Evolutionary conservation across 2,329 filamentous ascomycete species (phyloP).

Genomic region (Ophiostoma quercus): DNA sequence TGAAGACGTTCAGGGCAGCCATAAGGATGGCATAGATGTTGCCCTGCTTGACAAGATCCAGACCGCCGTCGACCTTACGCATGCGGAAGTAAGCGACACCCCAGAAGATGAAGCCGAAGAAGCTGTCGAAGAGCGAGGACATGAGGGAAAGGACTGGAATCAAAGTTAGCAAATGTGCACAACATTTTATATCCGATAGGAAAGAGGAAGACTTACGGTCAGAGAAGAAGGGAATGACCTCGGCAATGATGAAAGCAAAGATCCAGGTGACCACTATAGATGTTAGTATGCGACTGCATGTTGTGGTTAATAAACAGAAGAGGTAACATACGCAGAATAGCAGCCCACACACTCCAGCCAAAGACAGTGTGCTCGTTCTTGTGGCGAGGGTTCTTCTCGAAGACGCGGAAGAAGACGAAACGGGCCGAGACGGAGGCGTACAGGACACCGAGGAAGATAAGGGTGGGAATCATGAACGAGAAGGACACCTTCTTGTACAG

Average conservation of each 20-base stretch:
- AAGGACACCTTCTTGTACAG: conserved; percentile 84
- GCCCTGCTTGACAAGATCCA: conserved; percentile 47
- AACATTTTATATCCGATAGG: conserved; percentile 30
- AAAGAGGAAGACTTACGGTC: conserved; percentile 48
- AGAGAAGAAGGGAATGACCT: conserved; percentile 90
- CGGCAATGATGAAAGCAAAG: conserved; percentile 85
- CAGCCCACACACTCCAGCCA: conserved; percentile 75
- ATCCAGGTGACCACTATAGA: conserved; percentile 62
- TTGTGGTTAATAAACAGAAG: neutral
- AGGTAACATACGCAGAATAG: conserved; percentile 54
- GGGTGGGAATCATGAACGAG: conserved; percentile 90
- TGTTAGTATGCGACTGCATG: conserved; percentile 8
- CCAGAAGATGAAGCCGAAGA: conserved; percentile 96
- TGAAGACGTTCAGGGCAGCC: conserved; percentile 62
- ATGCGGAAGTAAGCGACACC: conserved; percentile 74
- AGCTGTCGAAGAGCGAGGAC: conserved; percentile 87
- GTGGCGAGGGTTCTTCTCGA: conserved; percentile 66
- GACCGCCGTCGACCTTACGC: conserved; percentile 58
- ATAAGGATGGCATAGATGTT: conserved; percentile 49
- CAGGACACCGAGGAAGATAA: conserved; percentile 85
- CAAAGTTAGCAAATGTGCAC: neutral
- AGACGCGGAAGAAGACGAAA: conserved; percentile 87
- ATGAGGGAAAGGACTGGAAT: conserved; percentile 60
- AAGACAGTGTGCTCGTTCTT: conserved; percentile 73
- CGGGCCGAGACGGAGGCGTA: conserved; percentile 87